Evolutionary conservation across 495 filamentous ascomycete genomes (phyloP).

Genomic region (Aspergillus nanangensis): DNA sequence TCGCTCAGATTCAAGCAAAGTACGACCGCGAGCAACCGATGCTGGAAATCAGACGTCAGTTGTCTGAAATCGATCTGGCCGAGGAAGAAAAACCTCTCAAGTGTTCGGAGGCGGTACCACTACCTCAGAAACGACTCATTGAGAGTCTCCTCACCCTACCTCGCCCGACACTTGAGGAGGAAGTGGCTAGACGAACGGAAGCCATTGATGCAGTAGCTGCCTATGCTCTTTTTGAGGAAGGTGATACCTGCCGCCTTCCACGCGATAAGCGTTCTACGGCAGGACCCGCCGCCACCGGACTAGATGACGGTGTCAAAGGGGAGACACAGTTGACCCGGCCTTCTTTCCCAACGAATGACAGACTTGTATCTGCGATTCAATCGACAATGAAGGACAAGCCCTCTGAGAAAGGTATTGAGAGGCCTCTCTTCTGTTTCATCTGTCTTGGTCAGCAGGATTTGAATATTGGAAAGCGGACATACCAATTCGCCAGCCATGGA

Average conservation of each 20-base stretch:
- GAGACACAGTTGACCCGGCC: constrained; percentile 10
- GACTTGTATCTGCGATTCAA: constrained; percentile 20
- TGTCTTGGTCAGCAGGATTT: constrained; percentile 30
- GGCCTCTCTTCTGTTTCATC: constrained; percentile 34
- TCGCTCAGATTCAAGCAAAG: constrained; percentile 19
- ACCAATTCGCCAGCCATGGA: constrained; percentile 25
- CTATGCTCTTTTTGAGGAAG: constrained; percentile 30
- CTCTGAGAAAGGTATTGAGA: constrained; percentile 24
- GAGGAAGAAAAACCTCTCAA: constrained; percentile 20
- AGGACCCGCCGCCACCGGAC: constrained; percentile 6
- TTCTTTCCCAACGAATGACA: constrained; percentile 11
- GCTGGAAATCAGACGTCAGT: constrained; percentile 19
- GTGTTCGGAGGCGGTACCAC: constrained; percentile 17
- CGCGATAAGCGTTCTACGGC: constrained; percentile 17
- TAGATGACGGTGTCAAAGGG: constrained; percentile 3
- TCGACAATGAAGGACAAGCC: constrained; percentile 24
- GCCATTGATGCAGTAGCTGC: constrained; percentile 29
- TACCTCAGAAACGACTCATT: constrained; percentile 23
- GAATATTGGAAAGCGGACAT: constrained; percentile 19
- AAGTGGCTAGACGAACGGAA: constrained; percentile 24
- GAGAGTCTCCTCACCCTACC: constrained; percentile 27
- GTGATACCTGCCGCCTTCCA: constrained; percentile 18
- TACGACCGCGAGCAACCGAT: constrained; percentile 26
- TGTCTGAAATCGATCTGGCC: constrained; percentile 18
- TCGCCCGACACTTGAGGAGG: constrained; percentile 26